phyloP scores from a whole-genome alignment of 164 flowering plant species.

The Pachysandra terminalis region DNA sequence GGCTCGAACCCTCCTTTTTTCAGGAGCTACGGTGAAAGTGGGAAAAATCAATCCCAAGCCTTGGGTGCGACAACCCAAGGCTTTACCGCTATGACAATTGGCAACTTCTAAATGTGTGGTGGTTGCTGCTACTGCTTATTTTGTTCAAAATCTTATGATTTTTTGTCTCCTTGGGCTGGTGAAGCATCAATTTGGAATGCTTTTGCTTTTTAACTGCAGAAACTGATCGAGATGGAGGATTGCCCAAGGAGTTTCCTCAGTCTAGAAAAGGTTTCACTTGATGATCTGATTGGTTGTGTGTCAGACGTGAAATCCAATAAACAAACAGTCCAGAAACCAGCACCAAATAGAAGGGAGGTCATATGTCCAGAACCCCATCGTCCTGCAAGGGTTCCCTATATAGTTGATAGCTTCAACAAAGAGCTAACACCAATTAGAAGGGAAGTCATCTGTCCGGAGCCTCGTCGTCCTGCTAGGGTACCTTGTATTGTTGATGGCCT shows the following conservation, averaged over 20 bases:
- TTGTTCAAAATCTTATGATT: background rate
- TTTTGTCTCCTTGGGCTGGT: background rate
- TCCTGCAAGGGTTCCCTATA: conserved; percentile 10
- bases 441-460: conserved; percentile 21
- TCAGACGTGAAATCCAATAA: conserved; percentile 11
- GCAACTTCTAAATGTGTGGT: too few species aligned
- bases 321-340: background rate
- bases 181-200: background rate
- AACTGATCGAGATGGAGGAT: conserved; percentile 10
- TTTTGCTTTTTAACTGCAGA: conserved; percentile 2
- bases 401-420: conserved; percentile 12
- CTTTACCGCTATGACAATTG: too few species aligned
- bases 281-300: conserved; percentile 6
- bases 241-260: conserved; percentile 6
- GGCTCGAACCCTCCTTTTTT: too few species aligned
- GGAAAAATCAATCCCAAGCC: too few species aligned
- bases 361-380: conserved; percentile 23
- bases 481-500: conserved; percentile 13
- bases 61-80: too few species aligned
- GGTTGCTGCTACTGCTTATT: background rate
- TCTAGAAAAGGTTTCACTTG: conserved; percentile 5
- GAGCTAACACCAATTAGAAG: too few species aligned
- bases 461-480: conserved; percentile 18
- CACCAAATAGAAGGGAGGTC: background rate
- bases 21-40: too few species aligned